Percentiles rank a stretch among this genome's conserved stretches.
phyloP scores from a whole-genome alignment of 2,329 filamentous ascomycete genomes.

The Onygena corvina region DNA sequence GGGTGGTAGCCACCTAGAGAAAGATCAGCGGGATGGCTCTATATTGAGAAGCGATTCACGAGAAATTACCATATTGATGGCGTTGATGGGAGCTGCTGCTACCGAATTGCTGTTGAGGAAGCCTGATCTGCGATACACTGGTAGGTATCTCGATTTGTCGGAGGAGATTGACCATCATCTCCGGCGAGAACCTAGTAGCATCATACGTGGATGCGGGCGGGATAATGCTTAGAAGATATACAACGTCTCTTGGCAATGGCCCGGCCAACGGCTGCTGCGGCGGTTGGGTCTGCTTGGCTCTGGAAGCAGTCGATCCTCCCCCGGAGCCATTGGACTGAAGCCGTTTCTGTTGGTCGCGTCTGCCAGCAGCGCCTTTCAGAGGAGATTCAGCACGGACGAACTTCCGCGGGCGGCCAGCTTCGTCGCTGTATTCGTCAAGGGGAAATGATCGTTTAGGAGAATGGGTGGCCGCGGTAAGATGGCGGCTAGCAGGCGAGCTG shows the following conservation, averaged over 20 bases:
- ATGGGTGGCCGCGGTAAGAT: conserved; percentile 24
- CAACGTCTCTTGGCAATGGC: conserved; percentile 58
- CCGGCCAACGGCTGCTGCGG: conserved; percentile 42
- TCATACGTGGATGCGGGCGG: conserved; percentile 62
- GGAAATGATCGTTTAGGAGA: conserved; percentile 49
- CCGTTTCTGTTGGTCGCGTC: conserved; percentile 62
- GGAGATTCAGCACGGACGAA: conserved; percentile 82
- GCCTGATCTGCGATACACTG: conserved; percentile 28
- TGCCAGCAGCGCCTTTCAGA: conserved; percentile 77
- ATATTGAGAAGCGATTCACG: not conserved
- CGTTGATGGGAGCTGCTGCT: not conserved
- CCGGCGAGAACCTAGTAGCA: conserved; percentile 55
- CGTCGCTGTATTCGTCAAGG: conserved; percentile 58
- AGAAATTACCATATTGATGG: conserved; percentile 5
- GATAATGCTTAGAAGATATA: conserved; percentile 56
- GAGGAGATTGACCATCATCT: conserved; percentile 61
- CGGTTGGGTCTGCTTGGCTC: conserved; percentile 18
- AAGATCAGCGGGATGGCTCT: not conserved
- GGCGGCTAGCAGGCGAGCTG: conserved; percentile 28
- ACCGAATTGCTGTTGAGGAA: not conserved
- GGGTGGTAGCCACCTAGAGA: not conserved
- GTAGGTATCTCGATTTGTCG: conserved; percentile 55
- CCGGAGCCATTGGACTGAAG: conserved; percentile 25
- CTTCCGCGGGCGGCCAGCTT: conserved; percentile 65
- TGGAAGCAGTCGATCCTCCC: not conserved